Evolutionary conservation across 2,329 filamentous ascomycete genomes (phyloP), one percentile per base, ranked within the genome.

Genomic region (Monosporascus sp.): DNA sequence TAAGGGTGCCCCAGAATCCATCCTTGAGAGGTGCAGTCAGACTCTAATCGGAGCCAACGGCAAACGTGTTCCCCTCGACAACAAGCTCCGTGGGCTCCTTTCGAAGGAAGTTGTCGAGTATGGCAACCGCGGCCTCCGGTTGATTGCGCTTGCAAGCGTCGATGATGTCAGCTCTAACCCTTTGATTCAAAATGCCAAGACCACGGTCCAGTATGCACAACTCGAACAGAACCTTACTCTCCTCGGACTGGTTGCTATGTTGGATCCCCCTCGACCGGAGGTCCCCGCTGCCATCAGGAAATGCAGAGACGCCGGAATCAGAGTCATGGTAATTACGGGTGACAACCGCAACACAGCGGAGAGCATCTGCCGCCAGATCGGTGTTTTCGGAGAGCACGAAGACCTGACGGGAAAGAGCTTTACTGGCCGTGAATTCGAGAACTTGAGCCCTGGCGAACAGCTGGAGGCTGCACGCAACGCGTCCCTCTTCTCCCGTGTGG

Each of bases 301-400:
- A 71, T 99, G 94, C 74, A 89, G 87, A 71, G 86, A 90, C 57
- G 94, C 94, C 62, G 94, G 94, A 62, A 97, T 99, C 64, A 88
- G 94, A 57, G 90, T 99, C 49, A 90, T 99, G 62, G 94, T 99
- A 60, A 97, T 99, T 72, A 99, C 94, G 51, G 94, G 94, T 66
- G 94, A 99, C 74, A 99, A 96, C 76, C 91, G 88, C 69, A 96
- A 95, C 76, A 99, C 94, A 3, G 94, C 94, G 8, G 94, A 99
- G 76, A 93, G 90, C 57, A 97, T 99, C 68, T 99, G 94, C 77
- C 88, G 93, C 65, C 89, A 96, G 71, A 99, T 99, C 69, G 94
- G 94, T 57, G 86, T 99, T 50, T 99, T 99, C 70, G 87, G 85
- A 17, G 74, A 81, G 60, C 74, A 87, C 56, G 93, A 97, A 71